Conservation (phyloP, 176 grass and related monocot genomes). For the Chloris gayana region DNA sequence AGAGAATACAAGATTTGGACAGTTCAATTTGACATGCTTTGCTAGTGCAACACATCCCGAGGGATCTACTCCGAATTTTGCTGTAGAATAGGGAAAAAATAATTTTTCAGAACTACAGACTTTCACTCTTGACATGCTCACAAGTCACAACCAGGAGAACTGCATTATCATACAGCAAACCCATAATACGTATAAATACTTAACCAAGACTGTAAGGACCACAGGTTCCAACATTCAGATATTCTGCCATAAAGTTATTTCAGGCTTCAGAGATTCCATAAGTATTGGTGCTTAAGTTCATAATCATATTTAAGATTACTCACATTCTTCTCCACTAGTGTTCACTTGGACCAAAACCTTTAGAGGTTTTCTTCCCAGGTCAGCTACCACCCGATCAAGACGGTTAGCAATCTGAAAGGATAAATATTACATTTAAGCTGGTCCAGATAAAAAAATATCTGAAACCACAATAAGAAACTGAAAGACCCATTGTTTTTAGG, state of each 20-base stretch:
- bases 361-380: slow-evolving; percentile 85
- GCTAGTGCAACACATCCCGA: slow-evolving; percentile 73
- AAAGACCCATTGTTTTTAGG: neutral
- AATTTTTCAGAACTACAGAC: slow-evolving; percentile 13
- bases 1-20: slow-evolving; percentile 94
- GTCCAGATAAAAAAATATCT: neutral
- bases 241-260: neutral
- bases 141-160: neutral
- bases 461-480: neutral
- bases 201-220: neutral
- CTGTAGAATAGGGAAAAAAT: slow-evolving; percentile 52
- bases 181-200: neutral
- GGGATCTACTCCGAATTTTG: slow-evolving; percentile 92
- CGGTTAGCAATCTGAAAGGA: slow-evolving; percentile 82
- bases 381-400: slow-evolving; percentile 87
- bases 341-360: slow-evolving; percentile 98
- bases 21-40: slow-evolving; percentile 87
- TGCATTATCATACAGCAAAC: neutral
- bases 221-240: neutral
- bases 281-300: slow-evolving; percentile 10
- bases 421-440: slow-evolving; percentile 11
- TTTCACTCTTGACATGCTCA: neutral
- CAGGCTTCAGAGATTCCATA: neutral
- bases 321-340: slow-evolving; percentile 98
- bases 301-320: slow-evolving; percentile 37